These are phyloP conservation scores for Raffaelea albimanens DNA, from an alignment of 2,329 filamentous ascomycete genomes.

Conservation along the genomic window DNA sequence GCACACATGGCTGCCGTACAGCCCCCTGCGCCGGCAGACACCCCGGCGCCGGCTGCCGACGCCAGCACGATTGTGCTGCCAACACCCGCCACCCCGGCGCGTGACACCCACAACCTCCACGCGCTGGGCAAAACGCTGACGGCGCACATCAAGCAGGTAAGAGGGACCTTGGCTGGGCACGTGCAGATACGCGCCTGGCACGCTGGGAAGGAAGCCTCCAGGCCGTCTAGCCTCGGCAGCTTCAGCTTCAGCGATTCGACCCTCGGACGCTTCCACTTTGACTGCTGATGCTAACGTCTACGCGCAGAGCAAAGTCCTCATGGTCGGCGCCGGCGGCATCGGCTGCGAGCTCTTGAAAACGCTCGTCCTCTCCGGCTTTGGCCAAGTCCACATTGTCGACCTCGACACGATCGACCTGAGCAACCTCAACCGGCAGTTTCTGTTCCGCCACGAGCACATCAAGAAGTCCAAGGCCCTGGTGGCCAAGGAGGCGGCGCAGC, in stretches of 20 bases:
- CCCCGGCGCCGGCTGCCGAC: too few relatives aligned
- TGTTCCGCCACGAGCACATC: conserved; percentile 94
- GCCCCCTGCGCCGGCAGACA: background rate
- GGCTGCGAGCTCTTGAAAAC: conserved; percentile 98
- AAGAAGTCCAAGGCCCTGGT: conserved; percentile 90
- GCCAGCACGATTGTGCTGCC: background rate
- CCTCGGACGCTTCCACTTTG: background rate
- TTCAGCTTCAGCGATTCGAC: too few relatives aligned
- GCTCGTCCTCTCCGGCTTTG: conserved; percentile 82
- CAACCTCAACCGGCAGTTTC: conserved; percentile 94
- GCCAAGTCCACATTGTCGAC: conserved; percentile 89
- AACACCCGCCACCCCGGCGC: conserved; percentile 20
- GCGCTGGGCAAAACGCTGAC: conserved; percentile 60
- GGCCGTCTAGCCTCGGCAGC: too few relatives aligned
- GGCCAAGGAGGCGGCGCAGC: conserved; percentile 62
- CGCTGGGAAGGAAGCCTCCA: background rate
- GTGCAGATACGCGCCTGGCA: too few relatives aligned
- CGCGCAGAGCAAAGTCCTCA: conserved; percentile 68
- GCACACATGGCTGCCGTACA: too few relatives aligned
- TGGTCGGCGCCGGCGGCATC: conserved; percentile 95
- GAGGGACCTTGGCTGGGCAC: too few relatives aligned
- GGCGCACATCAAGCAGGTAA: conserved; percentile 60
- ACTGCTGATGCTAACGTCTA: conserved; percentile 21
- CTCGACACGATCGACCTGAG: conserved; percentile 97
- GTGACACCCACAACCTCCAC: conserved; percentile 51